Conservation (phyloP, 2,329 filamentous ascomycete species). For the Thielaviopsis ethacetica region DNA sequence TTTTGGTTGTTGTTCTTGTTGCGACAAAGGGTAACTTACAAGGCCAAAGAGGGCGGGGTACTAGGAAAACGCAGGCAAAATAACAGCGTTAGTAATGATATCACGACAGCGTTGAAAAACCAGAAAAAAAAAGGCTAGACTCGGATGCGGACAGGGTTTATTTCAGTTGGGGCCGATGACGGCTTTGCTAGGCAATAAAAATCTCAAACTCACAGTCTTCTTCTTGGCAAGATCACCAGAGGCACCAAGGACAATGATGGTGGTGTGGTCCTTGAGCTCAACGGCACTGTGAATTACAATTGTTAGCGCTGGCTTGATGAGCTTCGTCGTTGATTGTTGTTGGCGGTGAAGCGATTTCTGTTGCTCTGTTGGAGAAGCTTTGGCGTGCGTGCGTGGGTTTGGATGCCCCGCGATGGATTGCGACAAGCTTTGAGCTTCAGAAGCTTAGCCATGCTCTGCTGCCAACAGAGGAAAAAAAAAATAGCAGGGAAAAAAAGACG, state of each 20-base stretch:
- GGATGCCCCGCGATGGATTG: constrained; percentile 10
- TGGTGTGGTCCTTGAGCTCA: constrained; percentile 97
- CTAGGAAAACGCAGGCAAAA: constrained; percentile 26
- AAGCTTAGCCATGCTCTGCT: constrained; percentile 6
- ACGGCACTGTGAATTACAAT: constrained; percentile 41
- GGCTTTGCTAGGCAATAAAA: constrained; percentile 11
- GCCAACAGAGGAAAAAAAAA: constrained; percentile 10
- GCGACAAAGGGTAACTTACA: constrained; percentile 40
- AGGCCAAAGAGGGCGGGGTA: constrained; percentile 96
- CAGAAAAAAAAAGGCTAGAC: neutral
- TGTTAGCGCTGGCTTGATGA: neutral
- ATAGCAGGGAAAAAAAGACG: constrained; percentile 11
- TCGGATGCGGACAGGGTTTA: neutral
- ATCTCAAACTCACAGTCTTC: constrained; percentile 61
- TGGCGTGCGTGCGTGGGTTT: neutral
- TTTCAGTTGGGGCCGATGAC: constrained; percentile 5
- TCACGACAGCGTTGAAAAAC: neutral
- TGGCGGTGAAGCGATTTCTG: neutral
- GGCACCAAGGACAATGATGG: constrained; percentile 89
- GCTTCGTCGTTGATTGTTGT: neutral
- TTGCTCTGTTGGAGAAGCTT: neutral
- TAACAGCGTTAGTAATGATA: neutral
- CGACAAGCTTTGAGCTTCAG: constrained; percentile 7
- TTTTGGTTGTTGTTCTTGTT: neutral
- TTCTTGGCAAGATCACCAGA: constrained; percentile 98